Evolutionary conservation across 768 basidiomycete species (phyloP).

Genomic region (Podaxis sp.): DNA sequence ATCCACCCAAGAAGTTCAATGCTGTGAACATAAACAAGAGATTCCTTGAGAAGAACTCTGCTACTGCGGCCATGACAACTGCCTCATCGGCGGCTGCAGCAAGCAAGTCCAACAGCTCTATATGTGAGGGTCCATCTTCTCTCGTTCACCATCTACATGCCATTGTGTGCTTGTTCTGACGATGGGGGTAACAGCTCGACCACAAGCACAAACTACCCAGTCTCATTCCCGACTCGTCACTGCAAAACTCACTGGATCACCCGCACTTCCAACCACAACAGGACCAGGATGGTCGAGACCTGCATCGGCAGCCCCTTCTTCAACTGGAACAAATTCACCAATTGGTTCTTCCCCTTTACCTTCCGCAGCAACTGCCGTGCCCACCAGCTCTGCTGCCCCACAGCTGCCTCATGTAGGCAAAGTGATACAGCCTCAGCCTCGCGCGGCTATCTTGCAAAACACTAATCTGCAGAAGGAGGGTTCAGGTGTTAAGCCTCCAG

Average conservation of each 20-base stretch:
- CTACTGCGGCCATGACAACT: conserved; percentile 52
- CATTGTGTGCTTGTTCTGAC: conserved; percentile 12
- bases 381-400: conserved; percentile 37
- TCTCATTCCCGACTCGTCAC: conserved; percentile 84
- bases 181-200: conserved; percentile 47
- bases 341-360: conserved; percentile 42
- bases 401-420: conserved; percentile 61
- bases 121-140: conserved; percentile 41
- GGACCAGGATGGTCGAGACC: conserved; percentile 73
- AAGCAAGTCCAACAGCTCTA: conserved; percentile 50
- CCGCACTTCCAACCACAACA: conserved; percentile 50
- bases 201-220: conserved; percentile 48
- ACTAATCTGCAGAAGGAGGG: conserved; percentile 33
- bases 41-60: conserved; percentile 87
- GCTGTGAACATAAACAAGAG: conserved; percentile 95
- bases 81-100: conserved; percentile 41
- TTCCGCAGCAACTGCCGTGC: conserved; percentile 31
- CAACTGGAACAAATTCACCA: conserved; percentile 43
- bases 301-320: conserved; percentile 67
- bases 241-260: conserved; percentile 76
- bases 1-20: conserved; percentile 82
- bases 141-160: neutral
- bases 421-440: conserved; percentile 68
- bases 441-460: conserved; percentile 34
- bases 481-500: conserved; percentile 30